Evolutionary conservation across 768 basidiomycete genomes (phyloP).

Genomic region (Auriculariales sp.): DNA sequence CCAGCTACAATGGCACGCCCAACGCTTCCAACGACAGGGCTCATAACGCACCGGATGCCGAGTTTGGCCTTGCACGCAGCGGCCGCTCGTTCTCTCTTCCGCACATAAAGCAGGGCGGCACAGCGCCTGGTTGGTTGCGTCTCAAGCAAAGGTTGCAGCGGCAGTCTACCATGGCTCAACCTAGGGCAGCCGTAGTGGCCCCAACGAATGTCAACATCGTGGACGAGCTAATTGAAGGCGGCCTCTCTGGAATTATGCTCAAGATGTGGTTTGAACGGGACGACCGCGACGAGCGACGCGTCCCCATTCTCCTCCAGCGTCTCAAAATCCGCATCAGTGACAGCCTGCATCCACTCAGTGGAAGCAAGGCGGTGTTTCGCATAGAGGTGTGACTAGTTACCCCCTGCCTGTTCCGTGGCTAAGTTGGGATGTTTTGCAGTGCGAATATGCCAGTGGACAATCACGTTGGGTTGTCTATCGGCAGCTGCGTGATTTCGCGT

Average conservation of each 20-base stretch:
- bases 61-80: constrained; percentile 4
- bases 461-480: constrained; percentile 93
- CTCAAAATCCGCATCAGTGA: constrained; percentile 76
- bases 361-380: constrained; percentile 66
- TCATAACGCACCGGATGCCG: not conserved
- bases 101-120: constrained; percentile 11
- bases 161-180: not conserved
- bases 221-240: constrained; percentile 69
- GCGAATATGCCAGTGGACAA: constrained; percentile 83
- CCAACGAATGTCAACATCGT: constrained; percentile 54
- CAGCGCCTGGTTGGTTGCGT: constrained; percentile 40
- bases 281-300: constrained; percentile 66
- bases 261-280: constrained; percentile 79
- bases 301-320: constrained; percentile 67
- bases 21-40: not conserved
- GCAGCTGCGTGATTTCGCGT: constrained; percentile 81
- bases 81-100: constrained; percentile 17
- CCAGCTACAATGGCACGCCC: not conserved
- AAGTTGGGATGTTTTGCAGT: constrained; percentile 27
- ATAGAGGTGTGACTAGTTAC: constrained; percentile 36
- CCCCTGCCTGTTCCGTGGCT: constrained; percentile 11
- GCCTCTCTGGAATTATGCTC: constrained; percentile 64
- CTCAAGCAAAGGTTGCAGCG: constrained; percentile 45
- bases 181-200: constrained; percentile 24
- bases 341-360: constrained; percentile 67